Evolutionary conservation across 2,329 filamentous ascomycete genomes (phyloP).

Genomic region (Aspergillus awamori): DNA sequence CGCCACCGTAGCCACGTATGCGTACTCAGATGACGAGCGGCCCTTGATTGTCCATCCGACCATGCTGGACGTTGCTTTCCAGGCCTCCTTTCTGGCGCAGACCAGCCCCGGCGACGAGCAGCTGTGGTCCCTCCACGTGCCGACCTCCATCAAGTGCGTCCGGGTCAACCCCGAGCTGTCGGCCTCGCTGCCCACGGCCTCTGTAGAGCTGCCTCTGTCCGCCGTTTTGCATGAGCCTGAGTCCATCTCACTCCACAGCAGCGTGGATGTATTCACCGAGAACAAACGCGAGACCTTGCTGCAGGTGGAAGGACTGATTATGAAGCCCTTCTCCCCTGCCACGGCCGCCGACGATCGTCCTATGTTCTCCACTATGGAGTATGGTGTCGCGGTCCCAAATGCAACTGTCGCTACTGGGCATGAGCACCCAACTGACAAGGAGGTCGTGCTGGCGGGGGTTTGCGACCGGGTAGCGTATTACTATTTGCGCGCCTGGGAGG

Average conservation of each 20-base stretch:
- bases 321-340: background rate
- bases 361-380: background rate
- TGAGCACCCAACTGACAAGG: too few relatives aligned
- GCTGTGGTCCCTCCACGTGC: constrained; percentile 10
- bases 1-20: background rate
- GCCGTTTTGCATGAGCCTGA: background rate
- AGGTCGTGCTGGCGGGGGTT: too few relatives aligned
- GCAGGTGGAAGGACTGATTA: background rate
- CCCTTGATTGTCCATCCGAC: background rate
- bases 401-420: background rate
- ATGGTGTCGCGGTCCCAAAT: background rate
- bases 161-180: background rate
- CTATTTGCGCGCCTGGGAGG: too few relatives aligned
- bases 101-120: constrained; percentile 4
- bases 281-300: background rate
- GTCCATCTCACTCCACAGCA: background rate
- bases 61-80: constrained; percentile 6
- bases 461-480: too few relatives aligned
- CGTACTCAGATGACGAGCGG: background rate
- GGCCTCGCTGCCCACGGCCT: background rate
- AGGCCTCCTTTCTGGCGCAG: constrained; percentile 4
- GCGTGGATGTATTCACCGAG: background rate
- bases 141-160: constrained; percentile 1
- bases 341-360: background rate
- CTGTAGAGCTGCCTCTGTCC: background rate